phyloP scores from a whole-genome alignment of 2,329 filamentous ascomycete species.

The Verticillium dahliae region DNA sequence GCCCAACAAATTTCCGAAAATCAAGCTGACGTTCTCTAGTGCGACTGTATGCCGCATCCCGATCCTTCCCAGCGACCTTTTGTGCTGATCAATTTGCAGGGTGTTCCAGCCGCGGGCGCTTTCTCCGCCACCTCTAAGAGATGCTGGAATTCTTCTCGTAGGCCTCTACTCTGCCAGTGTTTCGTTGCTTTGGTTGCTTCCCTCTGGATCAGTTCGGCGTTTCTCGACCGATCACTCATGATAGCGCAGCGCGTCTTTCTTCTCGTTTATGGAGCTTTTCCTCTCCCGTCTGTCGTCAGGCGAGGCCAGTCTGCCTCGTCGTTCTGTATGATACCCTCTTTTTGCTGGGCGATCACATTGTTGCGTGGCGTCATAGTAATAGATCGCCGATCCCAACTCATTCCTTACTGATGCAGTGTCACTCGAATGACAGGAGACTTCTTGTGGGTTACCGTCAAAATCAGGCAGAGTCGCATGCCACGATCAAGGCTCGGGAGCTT shows the following conservation, averaged over 20 bases:
- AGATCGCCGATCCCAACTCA: neutral
- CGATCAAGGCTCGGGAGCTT: neutral
- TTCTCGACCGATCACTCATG: neutral
- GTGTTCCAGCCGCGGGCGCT: slow-evolving; percentile 12
- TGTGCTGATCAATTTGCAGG: slow-evolving; percentile 3
- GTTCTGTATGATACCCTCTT: neutral
- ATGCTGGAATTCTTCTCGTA: neutral
- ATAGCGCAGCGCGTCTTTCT: neutral
- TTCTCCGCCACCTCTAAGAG: slow-evolving; percentile 10
- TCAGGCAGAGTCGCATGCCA: neutral
- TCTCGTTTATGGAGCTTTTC: neutral
- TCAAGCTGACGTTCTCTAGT: slow-evolving; percentile 28
- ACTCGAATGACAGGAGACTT: neutral
- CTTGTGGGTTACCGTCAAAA: neutral
- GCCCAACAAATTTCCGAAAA: neutral
- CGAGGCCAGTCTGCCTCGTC: neutral
- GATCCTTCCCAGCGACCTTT: neutral
- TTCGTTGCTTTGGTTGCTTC: neutral
- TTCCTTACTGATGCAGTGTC: neutral
- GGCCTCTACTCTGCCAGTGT: neutral
- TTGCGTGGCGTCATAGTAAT: neutral
- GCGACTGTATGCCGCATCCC: slow-evolving; percentile 34
- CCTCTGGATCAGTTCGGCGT: neutral
- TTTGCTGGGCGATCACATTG: neutral
- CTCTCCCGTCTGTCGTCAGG: neutral